Conservation (phyloP, 1,284 basidiomycete genomes). For the Afroboletus lepidellus region DNA sequence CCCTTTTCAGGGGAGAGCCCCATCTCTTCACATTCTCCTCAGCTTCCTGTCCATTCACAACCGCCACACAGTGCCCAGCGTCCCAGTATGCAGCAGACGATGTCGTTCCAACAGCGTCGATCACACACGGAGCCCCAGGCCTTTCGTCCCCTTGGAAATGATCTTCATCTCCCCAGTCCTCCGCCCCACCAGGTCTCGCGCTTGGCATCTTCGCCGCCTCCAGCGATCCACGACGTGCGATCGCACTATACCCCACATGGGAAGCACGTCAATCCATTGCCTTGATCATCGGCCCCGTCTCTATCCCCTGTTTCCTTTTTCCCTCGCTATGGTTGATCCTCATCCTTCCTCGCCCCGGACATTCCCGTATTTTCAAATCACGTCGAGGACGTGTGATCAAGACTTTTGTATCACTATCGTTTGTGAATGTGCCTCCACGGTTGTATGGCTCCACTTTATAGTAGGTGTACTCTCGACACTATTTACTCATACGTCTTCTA, state of each 20-base stretch:
- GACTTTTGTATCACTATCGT: conserved; percentile 35
- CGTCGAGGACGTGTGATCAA: conserved; percentile 25
- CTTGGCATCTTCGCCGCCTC: conserved; percentile 32
- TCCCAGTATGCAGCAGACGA: conserved; percentile 26
- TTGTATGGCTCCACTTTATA: conserved; percentile 30
- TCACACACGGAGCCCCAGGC: conserved; percentile 34
- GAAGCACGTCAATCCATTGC: conserved; percentile 38
- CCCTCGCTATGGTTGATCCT: conserved; percentile 28
- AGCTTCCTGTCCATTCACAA: conserved; percentile 35
- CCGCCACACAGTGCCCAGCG: conserved; percentile 30
- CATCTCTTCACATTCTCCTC: conserved; percentile 35
- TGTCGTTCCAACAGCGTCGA: conserved; percentile 35
- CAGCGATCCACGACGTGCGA: conserved; percentile 36
- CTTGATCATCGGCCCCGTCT: conserved; percentile 30
- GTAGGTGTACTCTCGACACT: conserved; percentile 35
- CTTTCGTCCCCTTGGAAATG: conserved; percentile 32
- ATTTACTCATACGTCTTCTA: conserved; percentile 34
- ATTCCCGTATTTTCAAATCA: conserved; percentile 34
- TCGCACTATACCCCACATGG: conserved; percentile 38
- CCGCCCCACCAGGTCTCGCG: conserved; percentile 33
- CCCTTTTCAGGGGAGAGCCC: conserved; percentile 34
- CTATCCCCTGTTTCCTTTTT: conserved; percentile 17
- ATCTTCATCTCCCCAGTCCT: conserved; percentile 36
- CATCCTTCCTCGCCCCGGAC: conserved; percentile 27
- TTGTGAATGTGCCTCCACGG: conserved; percentile 22